Conservation (phyloP, 2,329 filamentous ascomycete species). For the Pseudocercospora vitis region DNA sequence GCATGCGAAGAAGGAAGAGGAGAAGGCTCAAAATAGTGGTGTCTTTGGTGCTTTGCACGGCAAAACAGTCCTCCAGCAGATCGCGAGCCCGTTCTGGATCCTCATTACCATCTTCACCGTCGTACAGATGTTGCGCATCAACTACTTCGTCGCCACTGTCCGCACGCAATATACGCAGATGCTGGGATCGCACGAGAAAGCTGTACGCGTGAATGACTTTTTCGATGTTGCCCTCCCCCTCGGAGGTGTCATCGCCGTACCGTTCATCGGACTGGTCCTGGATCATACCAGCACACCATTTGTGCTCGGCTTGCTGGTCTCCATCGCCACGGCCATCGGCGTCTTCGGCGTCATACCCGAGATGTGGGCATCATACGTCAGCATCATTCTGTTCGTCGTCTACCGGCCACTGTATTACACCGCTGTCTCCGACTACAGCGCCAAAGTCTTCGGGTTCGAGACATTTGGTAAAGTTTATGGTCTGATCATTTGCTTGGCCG, state of each 20-base stretch:
- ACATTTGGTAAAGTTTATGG: conserved; percentile 96
- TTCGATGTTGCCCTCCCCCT: conserved; percentile 85
- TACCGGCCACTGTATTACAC: conserved; percentile 91
- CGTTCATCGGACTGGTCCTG: conserved; percentile 78
- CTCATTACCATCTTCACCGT: conserved; percentile 78
- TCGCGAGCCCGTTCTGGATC: conserved; percentile 78
- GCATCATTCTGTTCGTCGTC: conserved; percentile 76
- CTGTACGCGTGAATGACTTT: conserved; percentile 73
- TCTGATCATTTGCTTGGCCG: conserved; percentile 80
- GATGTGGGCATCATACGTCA: conserved; percentile 70
- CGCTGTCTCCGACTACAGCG: conserved; percentile 80
- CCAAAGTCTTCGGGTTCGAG: conserved; percentile 88
- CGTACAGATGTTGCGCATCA: conserved; percentile 64
- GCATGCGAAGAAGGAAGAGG: conserved; percentile 65
- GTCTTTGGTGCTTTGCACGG: conserved; percentile 87
- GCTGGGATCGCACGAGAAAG: conserved; percentile 60
- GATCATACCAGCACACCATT: conserved; percentile 73
- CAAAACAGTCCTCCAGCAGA: conserved; percentile 68
- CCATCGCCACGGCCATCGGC: conserved; percentile 71
- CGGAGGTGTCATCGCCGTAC: conserved; percentile 79
- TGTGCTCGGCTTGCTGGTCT: conserved; percentile 69
- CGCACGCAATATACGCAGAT: conserved; percentile 78
- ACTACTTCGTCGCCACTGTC: conserved; percentile 89
- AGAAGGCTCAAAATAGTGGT: conserved; percentile 68
- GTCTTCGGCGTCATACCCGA: conserved; percentile 72